Conservation (phyloP, 202 grass and related monocot genomes). For the Schoenoplectus triqueter region DNA sequence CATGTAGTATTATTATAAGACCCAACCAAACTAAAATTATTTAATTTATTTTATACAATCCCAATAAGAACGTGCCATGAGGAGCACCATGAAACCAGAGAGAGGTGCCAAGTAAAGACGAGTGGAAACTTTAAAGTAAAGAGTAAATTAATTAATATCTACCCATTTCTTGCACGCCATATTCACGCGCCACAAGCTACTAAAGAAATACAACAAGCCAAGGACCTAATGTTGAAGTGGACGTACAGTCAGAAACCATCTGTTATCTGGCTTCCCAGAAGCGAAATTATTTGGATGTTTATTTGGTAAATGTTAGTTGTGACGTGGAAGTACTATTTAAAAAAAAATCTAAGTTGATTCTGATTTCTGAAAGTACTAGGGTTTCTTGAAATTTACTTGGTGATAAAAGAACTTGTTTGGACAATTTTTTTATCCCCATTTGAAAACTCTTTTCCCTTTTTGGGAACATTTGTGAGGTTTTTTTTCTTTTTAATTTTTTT, state of each 20-base stretch:
- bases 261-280: neutral
- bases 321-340: neutral
- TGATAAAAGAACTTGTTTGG: no score
- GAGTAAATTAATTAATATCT: slow-evolving; percentile 32
- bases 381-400: no score
- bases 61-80: no score
- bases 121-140: slow-evolving; percentile 35
- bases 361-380: no score
- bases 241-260: neutral
- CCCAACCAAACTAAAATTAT: no score
- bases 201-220: neutral
- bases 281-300: neutral
- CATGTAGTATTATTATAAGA: no score
- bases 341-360: no score
- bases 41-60: no score
- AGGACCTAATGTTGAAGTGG: neutral
- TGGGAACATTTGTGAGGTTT: no score
- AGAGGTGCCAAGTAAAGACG: neutral
- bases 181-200: slow-evolving; percentile 15
- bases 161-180: slow-evolving; percentile 38
- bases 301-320: neutral
- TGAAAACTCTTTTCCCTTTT: neutral
- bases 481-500: no score
- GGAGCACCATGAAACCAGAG: no score
- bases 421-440: no score